Percentiles rank a stretch among this genome's conserved stretches.
phyloP scores from a whole-genome alignment of 257 asterid species.

The Solanum microdontum region DNA sequence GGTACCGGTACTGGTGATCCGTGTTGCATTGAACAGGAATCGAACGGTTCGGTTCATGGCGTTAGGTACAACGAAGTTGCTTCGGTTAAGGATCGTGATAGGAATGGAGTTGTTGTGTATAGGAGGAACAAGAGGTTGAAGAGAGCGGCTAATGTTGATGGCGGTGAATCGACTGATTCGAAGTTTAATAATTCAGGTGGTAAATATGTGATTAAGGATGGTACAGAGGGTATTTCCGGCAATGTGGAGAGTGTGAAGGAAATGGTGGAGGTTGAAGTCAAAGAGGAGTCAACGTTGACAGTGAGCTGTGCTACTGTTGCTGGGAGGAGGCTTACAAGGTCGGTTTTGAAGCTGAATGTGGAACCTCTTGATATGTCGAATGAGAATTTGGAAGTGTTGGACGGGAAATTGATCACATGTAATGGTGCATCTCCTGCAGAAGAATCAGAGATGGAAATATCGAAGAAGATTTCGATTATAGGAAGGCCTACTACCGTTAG shows the following conservation, averaged over 20 bases:
- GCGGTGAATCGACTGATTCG: neutral
- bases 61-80: slow-evolving; percentile 18
- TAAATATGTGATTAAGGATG: neutral
- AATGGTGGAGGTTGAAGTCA: slow-evolving; percentile 60
- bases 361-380: slow-evolving; percentile 21
- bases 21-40: slow-evolving; percentile 9
- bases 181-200: neutral
- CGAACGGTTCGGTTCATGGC: slow-evolving; percentile 17
- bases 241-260: slow-evolving; percentile 6
- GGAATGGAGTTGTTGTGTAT: slow-evolving; percentile 51
- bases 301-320: neutral
- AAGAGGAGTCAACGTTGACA: slow-evolving; percentile 22
- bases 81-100: slow-evolving; percentile 37
- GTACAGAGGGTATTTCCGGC: neutral
- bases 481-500: slow-evolving; percentile 76
- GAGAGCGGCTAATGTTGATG: slow-evolving; percentile 4
- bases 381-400: slow-evolving; percentile 19
- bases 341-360: slow-evolving; percentile 26
- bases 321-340: slow-evolving; percentile 45
- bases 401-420: neutral
- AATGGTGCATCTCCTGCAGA: slow-evolving; percentile 11
- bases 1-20: neutral
- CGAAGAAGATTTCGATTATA: slow-evolving; percentile 37
- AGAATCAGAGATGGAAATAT: slow-evolving; percentile 57
- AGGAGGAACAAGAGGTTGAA: slow-evolving; percentile 59